Evolutionary conservation across 2,329 filamentous ascomycete species (phyloP).

Genomic region (Penicillium digitatum): DNA sequence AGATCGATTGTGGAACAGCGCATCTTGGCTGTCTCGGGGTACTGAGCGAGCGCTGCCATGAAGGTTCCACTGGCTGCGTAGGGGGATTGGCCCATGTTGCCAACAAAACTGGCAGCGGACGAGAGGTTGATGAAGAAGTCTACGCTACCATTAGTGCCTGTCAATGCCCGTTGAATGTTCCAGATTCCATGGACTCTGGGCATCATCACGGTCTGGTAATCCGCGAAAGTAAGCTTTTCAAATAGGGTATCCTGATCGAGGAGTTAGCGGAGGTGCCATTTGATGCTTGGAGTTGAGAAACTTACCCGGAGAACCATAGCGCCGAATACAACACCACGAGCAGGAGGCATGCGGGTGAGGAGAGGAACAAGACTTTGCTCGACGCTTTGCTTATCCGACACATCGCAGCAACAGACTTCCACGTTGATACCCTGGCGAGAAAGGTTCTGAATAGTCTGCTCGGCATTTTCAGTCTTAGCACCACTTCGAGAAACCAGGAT

Average conservation of each 20-base stretch:
- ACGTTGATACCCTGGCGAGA: conserved; percentile 18
- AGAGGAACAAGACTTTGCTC: conserved; percentile 21
- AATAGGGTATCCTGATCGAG: conserved; percentile 20
- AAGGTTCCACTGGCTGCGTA: conserved; percentile 50
- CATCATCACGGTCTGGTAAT: conserved; percentile 24
- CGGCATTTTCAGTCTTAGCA: conserved; percentile 17
- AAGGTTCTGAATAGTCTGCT: conserved; percentile 16
- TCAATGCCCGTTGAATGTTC: conserved; percentile 29
- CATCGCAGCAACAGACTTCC: conserved; percentile 33
- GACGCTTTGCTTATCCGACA: conserved; percentile 23
- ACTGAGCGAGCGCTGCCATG: conserved; percentile 23
- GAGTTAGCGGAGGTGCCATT: conserved; percentile 1
- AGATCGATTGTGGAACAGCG: conserved; percentile 46
- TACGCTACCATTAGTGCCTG: conserved; percentile 8
- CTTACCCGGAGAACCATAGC: conserved; percentile 45
- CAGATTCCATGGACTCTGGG: conserved; percentile 29
- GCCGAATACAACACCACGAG: conserved; percentile 45
- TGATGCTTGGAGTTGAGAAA: background rate
- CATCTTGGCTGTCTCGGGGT: conserved; percentile 50
- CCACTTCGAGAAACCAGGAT: conserved; percentile 52
- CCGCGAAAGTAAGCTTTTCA: conserved; percentile 28
- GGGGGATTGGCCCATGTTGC: conserved; percentile 54
- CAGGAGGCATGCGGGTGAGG: conserved; percentile 30
- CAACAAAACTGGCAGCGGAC: conserved; percentile 28
- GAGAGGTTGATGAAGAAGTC: conserved; percentile 30